Evolutionary conservation across 2,329 filamentous ascomycete species (phyloP).

Genomic region (Ceratocystis eucalypticola): DNA sequence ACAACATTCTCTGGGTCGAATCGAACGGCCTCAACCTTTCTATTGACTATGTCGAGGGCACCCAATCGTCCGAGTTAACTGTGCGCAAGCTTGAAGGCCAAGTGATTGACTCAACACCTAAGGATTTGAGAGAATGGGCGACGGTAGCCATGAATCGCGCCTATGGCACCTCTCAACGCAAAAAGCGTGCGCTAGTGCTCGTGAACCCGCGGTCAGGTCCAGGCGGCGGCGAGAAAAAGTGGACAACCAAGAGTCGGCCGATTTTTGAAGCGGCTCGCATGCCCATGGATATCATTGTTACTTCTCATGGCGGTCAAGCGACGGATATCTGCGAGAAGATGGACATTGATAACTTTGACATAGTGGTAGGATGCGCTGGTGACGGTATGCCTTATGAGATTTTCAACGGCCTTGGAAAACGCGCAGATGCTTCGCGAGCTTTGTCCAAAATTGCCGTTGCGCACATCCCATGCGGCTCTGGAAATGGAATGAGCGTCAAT

Average conservation of each 20-base stretch:
- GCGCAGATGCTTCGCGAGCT: conserved; percentile 60
- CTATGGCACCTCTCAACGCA: conserved; percentile 53
- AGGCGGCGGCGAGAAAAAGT: conserved; percentile 59
- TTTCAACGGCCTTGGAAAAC: conserved; percentile 78
- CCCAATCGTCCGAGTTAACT: conserved; percentile 40
- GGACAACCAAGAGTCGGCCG: conserved; percentile 62
- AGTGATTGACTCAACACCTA: conserved; percentile 27
- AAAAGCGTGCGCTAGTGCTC: conserved; percentile 72
- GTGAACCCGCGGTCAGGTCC: conserved; percentile 86
- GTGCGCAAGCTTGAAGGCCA: conserved; percentile 47
- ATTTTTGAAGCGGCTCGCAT: conserved; percentile 73
- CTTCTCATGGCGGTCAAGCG: conserved; percentile 62
- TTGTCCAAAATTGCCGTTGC: conserved; percentile 66
- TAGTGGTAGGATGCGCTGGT: conserved; percentile 77
- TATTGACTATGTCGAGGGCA: conserved; percentile 57
- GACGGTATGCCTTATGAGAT: conserved; percentile 88
- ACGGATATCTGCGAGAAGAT: conserved; percentile 60
- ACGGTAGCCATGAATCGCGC: conserved; percentile 51
- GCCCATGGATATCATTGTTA: conserved; percentile 57
- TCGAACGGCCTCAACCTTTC: conserved; percentile 44
- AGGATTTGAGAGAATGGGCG: conserved; percentile 47
- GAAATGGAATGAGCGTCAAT: conserved; percentile 88
- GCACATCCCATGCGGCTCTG: conserved; percentile 82
- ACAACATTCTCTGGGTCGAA: conserved; percentile 74
- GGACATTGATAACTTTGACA: conserved; percentile 69